A percentile compares a stretch with the other conserved stretches of the same genome.
Conservation (phyloP, 1,284 basidiomycete genomes). For the Laetiporus sulphureus region DNA sequence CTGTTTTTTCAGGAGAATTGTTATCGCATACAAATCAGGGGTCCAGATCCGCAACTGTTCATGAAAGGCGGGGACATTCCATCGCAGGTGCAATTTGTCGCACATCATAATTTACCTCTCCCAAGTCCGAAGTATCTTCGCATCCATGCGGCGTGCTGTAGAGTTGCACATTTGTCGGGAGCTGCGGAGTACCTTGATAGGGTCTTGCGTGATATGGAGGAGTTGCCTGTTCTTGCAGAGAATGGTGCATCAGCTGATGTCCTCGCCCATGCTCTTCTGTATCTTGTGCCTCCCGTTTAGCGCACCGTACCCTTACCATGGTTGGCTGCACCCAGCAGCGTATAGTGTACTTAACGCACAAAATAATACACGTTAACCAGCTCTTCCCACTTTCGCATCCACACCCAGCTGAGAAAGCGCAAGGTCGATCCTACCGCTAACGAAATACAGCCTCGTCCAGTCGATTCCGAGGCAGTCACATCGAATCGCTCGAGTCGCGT, state of each 20-base stretch:
- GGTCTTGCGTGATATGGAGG: constrained; percentile 13
- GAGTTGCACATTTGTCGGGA: constrained; percentile 17
- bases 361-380: no score
- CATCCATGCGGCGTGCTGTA: constrained; percentile 15
- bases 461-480: no score
- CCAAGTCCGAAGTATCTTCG: constrained; percentile 13
- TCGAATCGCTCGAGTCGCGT: no score
- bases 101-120: constrained; percentile 5
- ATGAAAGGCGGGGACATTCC: no score
- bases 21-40: not conserved
- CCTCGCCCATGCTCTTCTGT: constrained; percentile 22
- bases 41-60: not conserved
- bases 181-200: constrained; percentile 14
- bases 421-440: no score
- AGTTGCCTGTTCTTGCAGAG: constrained; percentile 16
- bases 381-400: no score
- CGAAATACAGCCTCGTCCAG: no score
- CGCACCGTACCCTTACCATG: no score
- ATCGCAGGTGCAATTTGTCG: not conserved
- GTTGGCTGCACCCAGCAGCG: no score
- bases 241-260: constrained; percentile 19
- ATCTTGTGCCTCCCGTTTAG: constrained; percentile 3
- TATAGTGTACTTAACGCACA: no score
- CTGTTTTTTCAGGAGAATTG: not conserved
- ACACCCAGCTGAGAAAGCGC: no score